A percentile compares a stretch with the other conserved stretches of the same genome.
Evolutionary conservation across 371 early-diverging fungal genomes (phyloP).

Genomic region (Rhizoclosmatium hyalinum): DNA sequence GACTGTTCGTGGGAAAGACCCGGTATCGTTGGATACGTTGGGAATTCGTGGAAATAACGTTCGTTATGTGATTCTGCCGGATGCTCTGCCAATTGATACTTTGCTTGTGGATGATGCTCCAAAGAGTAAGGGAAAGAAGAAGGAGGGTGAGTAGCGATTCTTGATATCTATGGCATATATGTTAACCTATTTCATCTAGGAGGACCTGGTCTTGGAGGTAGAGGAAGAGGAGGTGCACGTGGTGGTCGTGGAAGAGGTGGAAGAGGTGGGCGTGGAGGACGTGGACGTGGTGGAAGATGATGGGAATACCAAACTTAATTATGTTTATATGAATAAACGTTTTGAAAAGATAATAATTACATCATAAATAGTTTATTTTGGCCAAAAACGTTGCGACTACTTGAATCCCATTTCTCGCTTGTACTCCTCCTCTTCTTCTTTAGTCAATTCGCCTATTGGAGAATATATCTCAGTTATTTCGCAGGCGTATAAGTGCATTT

Average conservation of each 20-base stretch:
- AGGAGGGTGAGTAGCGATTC: slow-evolving; percentile 49
- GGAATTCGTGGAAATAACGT: slow-evolving; percentile 95
- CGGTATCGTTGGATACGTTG: slow-evolving; percentile 85
- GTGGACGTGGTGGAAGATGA: slow-evolving; percentile 55
- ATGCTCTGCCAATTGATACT: slow-evolving; percentile 93
- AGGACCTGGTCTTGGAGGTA: slow-evolving; percentile 34
- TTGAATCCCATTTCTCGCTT: slow-evolving; percentile 41
- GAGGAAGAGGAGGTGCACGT: slow-evolving; percentile 29
- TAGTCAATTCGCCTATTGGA: slow-evolving; percentile 23
- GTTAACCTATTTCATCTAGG: slow-evolving; percentile 48
- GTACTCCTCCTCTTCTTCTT: slow-evolving; percentile 39
- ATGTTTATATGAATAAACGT: not conserved
- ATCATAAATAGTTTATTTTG: not conserved
- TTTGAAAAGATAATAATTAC: not conserved
- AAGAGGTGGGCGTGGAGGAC: slow-evolving; percentile 61
- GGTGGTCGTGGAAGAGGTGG: slow-evolving; percentile 41
- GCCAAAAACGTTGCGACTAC: not conserved
- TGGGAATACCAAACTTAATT: not conserved
- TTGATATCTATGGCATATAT: slow-evolving; percentile 2
- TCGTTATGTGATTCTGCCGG: slow-evolving; percentile 94
- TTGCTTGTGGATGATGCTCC: slow-evolving; percentile 95
- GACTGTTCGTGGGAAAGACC: slow-evolving; percentile 94
- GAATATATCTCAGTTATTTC: not conserved
- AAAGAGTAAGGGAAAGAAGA: slow-evolving; percentile 89
- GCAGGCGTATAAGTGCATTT: not conserved